Conservation (phyloP, 2,329 filamentous ascomycete species). For the Neonectria magnoliae region DNA sequence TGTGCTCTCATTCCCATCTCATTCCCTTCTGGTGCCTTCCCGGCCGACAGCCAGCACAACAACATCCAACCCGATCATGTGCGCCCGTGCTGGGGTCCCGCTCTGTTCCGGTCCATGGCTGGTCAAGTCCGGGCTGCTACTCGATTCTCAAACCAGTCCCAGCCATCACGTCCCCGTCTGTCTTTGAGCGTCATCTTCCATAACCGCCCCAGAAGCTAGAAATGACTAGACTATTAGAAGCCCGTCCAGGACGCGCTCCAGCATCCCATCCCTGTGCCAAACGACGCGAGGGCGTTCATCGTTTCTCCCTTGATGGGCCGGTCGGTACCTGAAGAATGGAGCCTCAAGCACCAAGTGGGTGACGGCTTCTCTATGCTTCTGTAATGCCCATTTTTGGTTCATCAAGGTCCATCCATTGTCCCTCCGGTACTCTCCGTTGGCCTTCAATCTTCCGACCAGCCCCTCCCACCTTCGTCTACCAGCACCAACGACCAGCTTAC, state of each 20-base stretch:
- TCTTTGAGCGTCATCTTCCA: slow-evolving; percentile 14
- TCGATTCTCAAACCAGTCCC: not conserved
- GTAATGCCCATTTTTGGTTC: slow-evolving; percentile 8
- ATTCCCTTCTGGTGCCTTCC: not conserved
- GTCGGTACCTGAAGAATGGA: slow-evolving; percentile 12
- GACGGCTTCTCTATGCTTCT: not conserved
- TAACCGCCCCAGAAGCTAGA: slow-evolving; percentile 22
- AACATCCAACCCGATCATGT: slow-evolving; percentile 17
- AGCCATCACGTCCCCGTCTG: slow-evolving; percentile 7
- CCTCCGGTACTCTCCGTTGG: slow-evolving; percentile 15
- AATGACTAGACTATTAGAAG: not conserved
- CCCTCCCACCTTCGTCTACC: slow-evolving; percentile 36
- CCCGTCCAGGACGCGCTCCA: not conserved
- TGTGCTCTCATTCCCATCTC: slow-evolving; percentile 7
- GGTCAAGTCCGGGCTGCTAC: not conserved
- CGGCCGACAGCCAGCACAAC: slow-evolving; percentile 2
- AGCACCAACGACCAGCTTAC: slow-evolving; percentile 6
- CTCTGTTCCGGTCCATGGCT: not conserved
- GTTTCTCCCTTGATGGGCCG: slow-evolving; percentile 6
- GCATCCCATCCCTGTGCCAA: slow-evolving; percentile 13
- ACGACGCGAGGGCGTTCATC: slow-evolving; percentile 7
- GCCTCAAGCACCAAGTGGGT: slow-evolving; percentile 1
- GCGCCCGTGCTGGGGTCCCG: slow-evolving; percentile 1
- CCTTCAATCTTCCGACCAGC: slow-evolving; percentile 27
- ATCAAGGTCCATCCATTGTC: slow-evolving; percentile 3